Percentiles rank a stretch among this genome's conserved stretches.
Conservation (phyloP, 805 yeast species). For the Nakazawaea populi region DNA sequence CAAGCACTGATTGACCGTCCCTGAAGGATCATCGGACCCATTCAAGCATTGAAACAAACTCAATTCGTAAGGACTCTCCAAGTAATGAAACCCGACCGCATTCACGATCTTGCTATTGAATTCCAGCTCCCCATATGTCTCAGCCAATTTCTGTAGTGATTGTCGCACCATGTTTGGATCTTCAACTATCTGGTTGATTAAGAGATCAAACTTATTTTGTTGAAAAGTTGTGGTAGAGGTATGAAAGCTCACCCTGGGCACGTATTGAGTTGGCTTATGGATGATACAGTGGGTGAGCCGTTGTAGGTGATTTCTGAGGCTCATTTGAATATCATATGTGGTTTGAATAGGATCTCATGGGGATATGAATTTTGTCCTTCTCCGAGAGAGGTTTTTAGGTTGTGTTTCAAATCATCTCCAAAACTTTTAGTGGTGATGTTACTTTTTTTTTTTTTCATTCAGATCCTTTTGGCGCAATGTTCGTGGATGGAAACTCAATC, state of each 20-base stretch:
- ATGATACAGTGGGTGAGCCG: background rate
- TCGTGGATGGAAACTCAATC: too few relatives aligned
- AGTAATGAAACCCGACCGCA: background rate
- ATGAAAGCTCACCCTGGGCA: background rate
- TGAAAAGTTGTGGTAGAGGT: background rate
- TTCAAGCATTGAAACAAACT: conserved; percentile 5
- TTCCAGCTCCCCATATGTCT: background rate
- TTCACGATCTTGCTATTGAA: conserved; percentile 1
- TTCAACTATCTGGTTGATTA: background rate
- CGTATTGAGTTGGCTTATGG: background rate
- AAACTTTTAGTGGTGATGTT: background rate
- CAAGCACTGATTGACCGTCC: background rate
- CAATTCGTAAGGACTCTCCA: background rate
- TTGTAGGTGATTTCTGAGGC: background rate
- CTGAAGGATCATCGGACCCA: background rate
- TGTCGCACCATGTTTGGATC: conserved; percentile 2
- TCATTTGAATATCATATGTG: background rate
- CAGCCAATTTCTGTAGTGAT: conserved; percentile 1
- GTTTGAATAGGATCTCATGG: background rate
- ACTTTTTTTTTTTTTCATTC: background rate
- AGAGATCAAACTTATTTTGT: background rate
- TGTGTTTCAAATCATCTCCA: background rate
- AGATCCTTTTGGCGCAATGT: background rate
- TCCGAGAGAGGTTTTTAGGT: too few relatives aligned
- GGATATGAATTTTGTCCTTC: background rate